These are phyloP conservation scores for Mortierella sp. DNA, from an alignment of 371 early-diverging fungal species.

Conservation along the genomic window DNA sequence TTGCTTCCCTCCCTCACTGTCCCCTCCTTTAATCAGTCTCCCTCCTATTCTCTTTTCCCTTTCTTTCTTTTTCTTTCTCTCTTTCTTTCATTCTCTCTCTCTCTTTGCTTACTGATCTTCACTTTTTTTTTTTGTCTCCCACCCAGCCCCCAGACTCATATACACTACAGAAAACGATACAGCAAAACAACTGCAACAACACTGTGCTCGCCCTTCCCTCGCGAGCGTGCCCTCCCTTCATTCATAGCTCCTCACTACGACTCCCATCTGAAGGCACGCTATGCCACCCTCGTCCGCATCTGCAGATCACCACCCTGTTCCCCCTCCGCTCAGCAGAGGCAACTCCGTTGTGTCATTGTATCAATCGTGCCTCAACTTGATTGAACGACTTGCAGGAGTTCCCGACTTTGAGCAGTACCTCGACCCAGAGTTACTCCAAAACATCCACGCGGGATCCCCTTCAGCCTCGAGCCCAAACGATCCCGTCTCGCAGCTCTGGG, in stretches of 20 bases:
- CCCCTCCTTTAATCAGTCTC: neutral
- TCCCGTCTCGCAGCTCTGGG: constrained; percentile 88
- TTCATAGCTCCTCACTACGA: constrained; percentile 22
- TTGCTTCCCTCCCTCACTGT: neutral
- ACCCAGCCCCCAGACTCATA: constrained; percentile 6
- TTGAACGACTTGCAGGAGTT: constrained; percentile 68
- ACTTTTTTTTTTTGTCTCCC: too few relatives aligned
- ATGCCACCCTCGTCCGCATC: constrained; percentile 27
- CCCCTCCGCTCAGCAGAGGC: constrained; percentile 29
- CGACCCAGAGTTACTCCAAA: constrained; percentile 56
- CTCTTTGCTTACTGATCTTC: constrained; percentile 4
- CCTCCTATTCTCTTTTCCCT: neutral
- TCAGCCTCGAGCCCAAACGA: constrained; percentile 60
- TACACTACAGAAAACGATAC: constrained; percentile 5
- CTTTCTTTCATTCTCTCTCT: constrained; percentile 2
- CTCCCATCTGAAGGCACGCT: constrained; percentile 49
- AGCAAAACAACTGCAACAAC: constrained; percentile 2
- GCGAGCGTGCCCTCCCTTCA: constrained; percentile 17
- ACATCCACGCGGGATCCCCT: constrained; percentile 47
- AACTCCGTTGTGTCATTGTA: constrained; percentile 65
- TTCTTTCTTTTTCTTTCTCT: neutral
- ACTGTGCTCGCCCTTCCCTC: neutral
- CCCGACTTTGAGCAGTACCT: constrained; percentile 71
- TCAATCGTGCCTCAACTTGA: constrained; percentile 70
- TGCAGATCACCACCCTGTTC: constrained; percentile 25